Evolutionary conservation across 1,284 basidiomycete genomes (phyloP).

Genomic region (Leccinum griseonigrum): DNA sequence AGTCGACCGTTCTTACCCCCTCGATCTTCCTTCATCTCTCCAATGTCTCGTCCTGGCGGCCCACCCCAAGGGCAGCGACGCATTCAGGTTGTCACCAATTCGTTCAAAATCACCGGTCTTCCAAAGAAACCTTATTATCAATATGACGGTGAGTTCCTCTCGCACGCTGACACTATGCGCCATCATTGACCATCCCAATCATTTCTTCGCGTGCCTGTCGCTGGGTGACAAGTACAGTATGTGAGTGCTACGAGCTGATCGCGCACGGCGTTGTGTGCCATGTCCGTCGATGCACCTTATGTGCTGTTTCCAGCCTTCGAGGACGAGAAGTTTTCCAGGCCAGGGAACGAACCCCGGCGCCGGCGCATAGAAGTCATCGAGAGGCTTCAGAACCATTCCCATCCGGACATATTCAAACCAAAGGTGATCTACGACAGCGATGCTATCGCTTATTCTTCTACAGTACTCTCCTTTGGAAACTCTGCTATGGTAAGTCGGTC

Average conservation of each 20-base stretch:
- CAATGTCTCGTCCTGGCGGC: slow-evolving; percentile 22
- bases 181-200: slow-evolving; percentile 2
- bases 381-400: slow-evolving; percentile 31
- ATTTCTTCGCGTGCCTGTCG: slow-evolving; percentile 4
- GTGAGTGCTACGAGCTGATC: slow-evolving; percentile 18
- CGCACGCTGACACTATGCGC: slow-evolving; percentile 3
- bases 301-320: slow-evolving; percentile 16
- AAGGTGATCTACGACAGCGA: slow-evolving; percentile 39
- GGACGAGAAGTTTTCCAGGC: slow-evolving; percentile 5
- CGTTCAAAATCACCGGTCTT: slow-evolving; percentile 30
- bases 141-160: slow-evolving; percentile 37
- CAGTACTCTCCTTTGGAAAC: slow-evolving; percentile 29
- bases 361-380: slow-evolving; percentile 34
- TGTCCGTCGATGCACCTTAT: slow-evolving; percentile 4
- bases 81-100: slow-evolving; percentile 22
- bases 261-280: slow-evolving; percentile 5
- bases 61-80: slow-evolving; percentile 12
- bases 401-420: slow-evolving; percentile 28
- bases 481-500: slow-evolving; percentile 14
- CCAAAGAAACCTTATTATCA: slow-evolving; percentile 34
- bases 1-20: neutral
- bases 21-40: slow-evolving; percentile 3
- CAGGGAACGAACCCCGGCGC: slow-evolving; percentile 6
- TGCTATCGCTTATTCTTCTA: slow-evolving; percentile 37
- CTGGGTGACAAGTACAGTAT: slow-evolving; percentile 16